phyloP scores from a whole-genome alignment of 2,329 filamentous ascomycete species.

The Uncinocarpus reesii region DNA sequence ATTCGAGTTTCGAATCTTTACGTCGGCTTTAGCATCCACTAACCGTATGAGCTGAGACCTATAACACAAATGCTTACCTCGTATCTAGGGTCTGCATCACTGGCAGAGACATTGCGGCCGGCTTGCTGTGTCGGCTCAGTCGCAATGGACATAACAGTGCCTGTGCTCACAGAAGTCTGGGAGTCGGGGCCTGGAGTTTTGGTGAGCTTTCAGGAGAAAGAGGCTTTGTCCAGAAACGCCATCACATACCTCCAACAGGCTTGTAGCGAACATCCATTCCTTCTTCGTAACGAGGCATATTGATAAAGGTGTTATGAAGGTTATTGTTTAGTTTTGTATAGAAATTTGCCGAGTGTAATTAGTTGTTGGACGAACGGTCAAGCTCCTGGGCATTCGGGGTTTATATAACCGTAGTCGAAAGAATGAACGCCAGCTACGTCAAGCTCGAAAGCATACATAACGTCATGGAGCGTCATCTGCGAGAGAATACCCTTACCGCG shows the following conservation, averaged over 20 bases:
- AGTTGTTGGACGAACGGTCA: no score
- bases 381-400: no score
- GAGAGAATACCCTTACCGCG: background rate
- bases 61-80: slow-evolving; percentile 21
- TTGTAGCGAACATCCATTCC: slow-evolving; percentile 29
- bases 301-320: background rate
- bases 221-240: background rate
- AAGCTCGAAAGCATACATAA: background rate
- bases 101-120: slow-evolving; percentile 27
- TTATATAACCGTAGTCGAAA: background rate
- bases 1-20: slow-evolving; percentile 12
- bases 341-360: background rate
- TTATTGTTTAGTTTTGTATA: background rate
- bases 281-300: slow-evolving; percentile 12
- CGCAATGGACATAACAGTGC: slow-evolving; percentile 26
- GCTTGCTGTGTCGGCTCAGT: slow-evolving; percentile 26
- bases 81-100: slow-evolving; percentile 26
- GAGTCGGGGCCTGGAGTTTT: slow-evolving; percentile 24
- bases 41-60: background rate
- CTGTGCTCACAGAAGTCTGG: slow-evolving; percentile 27
- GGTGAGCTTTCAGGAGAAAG: background rate
- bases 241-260: slow-evolving; percentile 28
- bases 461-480: background rate
- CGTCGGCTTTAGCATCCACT: background rate
- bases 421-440: background rate